Base-by-base conservation (phyloP, 2,329 filamentous ascomycete genomes). In the Aureobasidium sp. region DNA sequence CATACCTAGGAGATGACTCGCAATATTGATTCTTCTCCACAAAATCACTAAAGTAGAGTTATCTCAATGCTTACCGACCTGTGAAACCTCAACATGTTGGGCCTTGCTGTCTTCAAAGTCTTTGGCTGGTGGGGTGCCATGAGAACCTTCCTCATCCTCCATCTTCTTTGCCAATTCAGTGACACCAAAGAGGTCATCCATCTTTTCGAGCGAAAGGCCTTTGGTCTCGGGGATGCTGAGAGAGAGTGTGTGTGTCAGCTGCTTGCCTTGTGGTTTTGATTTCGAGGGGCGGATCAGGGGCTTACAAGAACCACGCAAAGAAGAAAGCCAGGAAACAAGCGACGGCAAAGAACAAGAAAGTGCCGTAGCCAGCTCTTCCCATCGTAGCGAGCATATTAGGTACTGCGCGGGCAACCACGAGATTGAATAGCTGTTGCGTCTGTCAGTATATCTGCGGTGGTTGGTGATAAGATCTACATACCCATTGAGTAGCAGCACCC, bases 291-390 rank as follows among this genome's bases (percentile, higher is more conserved):
- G 16, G 27, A n/a, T 87, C 69, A 88, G 84, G 0, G 84, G 84
- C 42, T 47, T 47, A 47, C 42, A 83, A 77, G 71, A 84, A 81
- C 73, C 76, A 85, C 35, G 82, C 80, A 62, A 84, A 85, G 50
- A 83, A 57, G 57, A 79, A 79, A 79, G 86, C 85, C 60, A 74
- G 63, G 60, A 83, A 75, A 65, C 81, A 83, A 66, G 86, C 86
- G 51, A 68, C 76, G 8, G 81, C 78, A 65, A 85, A 88, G 61
- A 86, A 80, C 64, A 88, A 78, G 68, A 85, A 88, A 24, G 83
- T 83, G 25, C 76, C 76, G 58, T 78, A 79, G 47, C 75, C 69
- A 41, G 70, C 68, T 14, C 63, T 62, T 8, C 75, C 77, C 48
- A 77, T 73, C 0, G 73, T 79, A 8, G 74, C 74, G 61, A 87